Evolutionary conservation across 2,329 filamentous ascomycete genomes (phyloP).

Genomic region (Pestalotiopsis sp.): DNA sequence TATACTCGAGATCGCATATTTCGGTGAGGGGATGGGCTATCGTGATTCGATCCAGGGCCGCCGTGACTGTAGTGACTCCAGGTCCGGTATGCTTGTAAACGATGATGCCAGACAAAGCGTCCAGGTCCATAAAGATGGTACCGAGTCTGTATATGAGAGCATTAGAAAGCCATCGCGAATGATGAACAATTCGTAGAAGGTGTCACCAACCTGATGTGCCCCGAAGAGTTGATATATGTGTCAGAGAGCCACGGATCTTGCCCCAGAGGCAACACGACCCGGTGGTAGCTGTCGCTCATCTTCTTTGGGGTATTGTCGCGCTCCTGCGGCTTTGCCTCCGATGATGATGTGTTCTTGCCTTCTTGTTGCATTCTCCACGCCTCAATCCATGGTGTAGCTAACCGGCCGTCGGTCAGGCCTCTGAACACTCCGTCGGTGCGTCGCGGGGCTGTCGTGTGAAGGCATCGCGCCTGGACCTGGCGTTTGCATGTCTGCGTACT

Average conservation of each 20-base stretch:
- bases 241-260: conserved; percentile 78
- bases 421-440: conserved; percentile 40
- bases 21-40: conserved; percentile 73
- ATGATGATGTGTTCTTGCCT: conserved; percentile 28
- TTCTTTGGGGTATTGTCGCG: conserved; percentile 65
- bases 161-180: background rate
- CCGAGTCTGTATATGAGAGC: conserved; percentile 53
- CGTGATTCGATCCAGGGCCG: conserved; percentile 51
- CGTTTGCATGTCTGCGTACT: background rate
- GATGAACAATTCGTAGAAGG: background rate
- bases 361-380: conserved; percentile 60
- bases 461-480: conserved; percentile 17
- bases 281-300: conserved; percentile 73
- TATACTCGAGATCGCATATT: conserved; percentile 78
- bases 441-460: conserved; percentile 25
- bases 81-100: conserved; percentile 70
- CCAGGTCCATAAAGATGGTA: conserved; percentile 78
- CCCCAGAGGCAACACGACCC: conserved; percentile 69
- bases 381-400: conserved; percentile 67
- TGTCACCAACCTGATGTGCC: conserved; percentile 65
- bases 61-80: conserved; percentile 52
- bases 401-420: conserved; percentile 35
- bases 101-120: conserved; percentile 75
- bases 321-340: conserved; percentile 35
- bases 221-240: conserved; percentile 75